Evolutionary conservation across 1,284 basidiomycete species (phyloP), one percentile per base, ranked within the genome.

Genomic region (Omphalotus olearius): DNA sequence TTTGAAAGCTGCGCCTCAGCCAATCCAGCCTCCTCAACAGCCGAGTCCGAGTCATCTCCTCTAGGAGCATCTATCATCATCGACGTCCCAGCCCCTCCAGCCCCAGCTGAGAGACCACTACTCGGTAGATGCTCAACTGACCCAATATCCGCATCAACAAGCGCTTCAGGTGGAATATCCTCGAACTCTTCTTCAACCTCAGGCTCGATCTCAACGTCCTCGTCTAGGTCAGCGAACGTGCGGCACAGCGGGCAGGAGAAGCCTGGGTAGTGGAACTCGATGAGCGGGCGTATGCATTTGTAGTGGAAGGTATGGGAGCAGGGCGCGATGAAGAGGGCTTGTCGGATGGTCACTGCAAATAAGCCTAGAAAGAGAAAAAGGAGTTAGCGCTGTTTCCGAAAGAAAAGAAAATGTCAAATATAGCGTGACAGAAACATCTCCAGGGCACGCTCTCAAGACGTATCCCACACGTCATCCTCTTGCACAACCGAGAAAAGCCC

Each of bases 231-330:
- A 10, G 93, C 93, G 65, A 91, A 97, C 0, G 91, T 91, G 41
- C 91, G 76, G 68, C 96, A 99, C 6, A 99, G 81, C 0, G 96
- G 97, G 62, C 96, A 99, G 6, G 86, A 91, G 70, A 99, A 99
- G 2, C 92, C 91, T 0, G 96, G 93, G 61, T 96, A 85, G 68
- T 98, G 94, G 35, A 80, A 69, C 60, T 89, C 80, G 40, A 99
- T 78, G 14, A 98, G 75, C 0, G 94, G 95, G 0, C 93, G 83
- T 59, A 99, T 96, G 69, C 97, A 99, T 69, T 98, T 98, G 82
- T 91, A 98, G 71, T 98, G 96, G 75, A 97, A 98, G 0, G 95
- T 88, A 69, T 98, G 96, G 5, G 93, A 96, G 68, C 93, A 95
- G 0, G 93, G 93, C 28, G 95, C 94, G 64, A 99, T 96, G 73